phyloP scores from a whole-genome alignment of 2,329 filamentous ascomycete genomes.

The Xylariaceae sp. region DNA sequence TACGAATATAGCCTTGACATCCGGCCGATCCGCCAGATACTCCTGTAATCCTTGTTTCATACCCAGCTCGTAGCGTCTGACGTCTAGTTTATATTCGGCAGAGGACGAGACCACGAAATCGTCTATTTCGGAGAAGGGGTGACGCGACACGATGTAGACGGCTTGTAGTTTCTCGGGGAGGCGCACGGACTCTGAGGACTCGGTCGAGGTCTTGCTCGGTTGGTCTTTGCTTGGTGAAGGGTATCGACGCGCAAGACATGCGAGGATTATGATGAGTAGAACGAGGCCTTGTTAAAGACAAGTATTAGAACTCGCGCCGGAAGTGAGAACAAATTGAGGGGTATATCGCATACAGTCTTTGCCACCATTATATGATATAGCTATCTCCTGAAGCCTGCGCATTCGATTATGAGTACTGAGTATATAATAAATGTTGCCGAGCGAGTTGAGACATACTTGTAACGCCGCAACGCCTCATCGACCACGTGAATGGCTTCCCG shows the following conservation, averaged over 20 bases:
- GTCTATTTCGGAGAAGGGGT: conserved; percentile 84
- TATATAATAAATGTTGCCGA: not conserved
- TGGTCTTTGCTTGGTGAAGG: conserved; percentile 23
- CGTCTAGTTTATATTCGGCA: conserved; percentile 64
- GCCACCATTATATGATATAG: conserved; percentile 93
- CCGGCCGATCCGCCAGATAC: conserved; percentile 62
- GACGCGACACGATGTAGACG: conserved; percentile 80
- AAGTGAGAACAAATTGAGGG: not conserved
- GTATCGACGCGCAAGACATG: conserved; percentile 45
- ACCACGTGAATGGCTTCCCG: conserved; percentile 68
- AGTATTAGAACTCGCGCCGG: not conserved
- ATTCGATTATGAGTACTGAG: not conserved
- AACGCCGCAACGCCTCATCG: conserved; percentile 66
- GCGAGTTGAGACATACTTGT: conserved; percentile 52
- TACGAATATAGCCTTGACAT: conserved; percentile 75
- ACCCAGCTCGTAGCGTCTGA: conserved; percentile 62
- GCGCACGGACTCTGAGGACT: conserved; percentile 16
- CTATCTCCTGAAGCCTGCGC: conserved; percentile 66
- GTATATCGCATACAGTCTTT: conserved; percentile 65
- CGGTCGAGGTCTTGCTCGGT: conserved; percentile 23
- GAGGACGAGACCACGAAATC: conserved; percentile 69
- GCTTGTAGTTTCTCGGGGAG: conserved; percentile 57
- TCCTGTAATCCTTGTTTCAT: conserved; percentile 77
- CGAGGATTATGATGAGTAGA: conserved; percentile 79
- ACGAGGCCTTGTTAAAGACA: conserved; percentile 52